Percentiles rank a stretch among this genome's conserved stretches.
Conservation (phyloP, 2,329 filamentous ascomycete genomes). For the Aspergillus thermomutatus region DNA sequence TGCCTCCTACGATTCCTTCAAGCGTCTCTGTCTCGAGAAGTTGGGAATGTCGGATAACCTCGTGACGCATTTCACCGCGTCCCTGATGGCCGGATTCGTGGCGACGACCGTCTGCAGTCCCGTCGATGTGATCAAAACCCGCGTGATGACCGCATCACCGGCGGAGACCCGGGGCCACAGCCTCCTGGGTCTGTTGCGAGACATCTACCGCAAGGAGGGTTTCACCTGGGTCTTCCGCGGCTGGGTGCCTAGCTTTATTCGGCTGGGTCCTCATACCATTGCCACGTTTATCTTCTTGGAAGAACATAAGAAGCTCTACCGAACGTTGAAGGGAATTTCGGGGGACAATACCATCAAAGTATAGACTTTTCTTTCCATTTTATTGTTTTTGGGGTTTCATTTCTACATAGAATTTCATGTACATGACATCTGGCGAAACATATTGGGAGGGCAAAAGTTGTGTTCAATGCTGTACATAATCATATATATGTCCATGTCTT, state of each 20-base stretch:
- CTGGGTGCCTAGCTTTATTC: constrained; percentile 65
- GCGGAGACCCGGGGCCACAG: constrained; percentile 40
- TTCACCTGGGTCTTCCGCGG: constrained; percentile 63
- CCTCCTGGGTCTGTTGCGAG: constrained; percentile 49
- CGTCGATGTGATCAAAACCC: constrained; percentile 65
- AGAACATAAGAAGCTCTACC: constrained; percentile 64
- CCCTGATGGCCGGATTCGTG: constrained; percentile 62
- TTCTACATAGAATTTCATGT: constrained; percentile 8
- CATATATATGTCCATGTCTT: neutral
- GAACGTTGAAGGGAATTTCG: constrained; percentile 36
- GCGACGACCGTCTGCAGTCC: constrained; percentile 66
- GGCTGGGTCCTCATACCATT: constrained; percentile 63
- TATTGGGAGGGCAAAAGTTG: constrained; percentile 8
- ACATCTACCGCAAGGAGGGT: constrained; percentile 57
- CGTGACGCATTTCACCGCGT: constrained; percentile 60
- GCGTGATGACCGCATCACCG: constrained; percentile 57
- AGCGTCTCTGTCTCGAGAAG: constrained; percentile 52
- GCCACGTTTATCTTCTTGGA: constrained; percentile 65
- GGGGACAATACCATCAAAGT: constrained; percentile 52
- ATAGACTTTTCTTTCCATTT: constrained; percentile 12
- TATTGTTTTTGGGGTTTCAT: constrained; percentile 1
- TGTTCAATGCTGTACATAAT: constrained; percentile 1
- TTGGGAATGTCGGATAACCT: constrained; percentile 55
- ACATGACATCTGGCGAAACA: constrained; percentile 17
- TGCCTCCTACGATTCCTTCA: constrained; percentile 63